Evolutionary conservation across 164 flowering plant genomes (phyloP), one percentile per base, ranked within the genome.

Genomic region (Magnolia officinalis): DNA sequence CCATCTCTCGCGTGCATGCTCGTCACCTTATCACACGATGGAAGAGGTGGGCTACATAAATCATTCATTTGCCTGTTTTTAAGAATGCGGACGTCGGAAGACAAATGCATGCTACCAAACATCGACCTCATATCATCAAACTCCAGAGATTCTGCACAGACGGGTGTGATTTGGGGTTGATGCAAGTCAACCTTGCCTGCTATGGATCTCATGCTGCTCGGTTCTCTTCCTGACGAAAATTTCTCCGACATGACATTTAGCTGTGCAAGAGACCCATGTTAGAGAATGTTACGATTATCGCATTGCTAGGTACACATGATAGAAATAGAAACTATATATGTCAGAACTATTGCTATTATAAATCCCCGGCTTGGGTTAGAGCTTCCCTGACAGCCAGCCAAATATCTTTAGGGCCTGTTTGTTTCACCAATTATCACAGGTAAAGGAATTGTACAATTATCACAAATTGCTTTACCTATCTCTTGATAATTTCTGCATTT

Each of bases 181-280:
- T 77, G 72, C 29, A 75, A 63, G 73, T 76, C 71, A 31, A 71
- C 61, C 75, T 72, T 80, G 50, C 78, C 83, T 37, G 69, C 45
- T 45, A 58, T 21, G 16, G 78, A 21, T 6, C 59, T 69, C 2
- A 52, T 29, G 18, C 20, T 65, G 64, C 79, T 84, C 20, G 63
- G 55, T 63, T 86, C 83, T 71, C 71, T 81, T 70, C 51, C 83
- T 18, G 80, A 45, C 29, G 77, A 70, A 20, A 75, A 73, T 72
- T 83, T 86, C 74, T 83, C 88, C 16, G 89, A 81, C 81, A 84
- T 80, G 2, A 80, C 66, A 67, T 83, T 85, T 52, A 90, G 85
- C 93, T 90, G 89, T 78, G 77, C n/a, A 72, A 70, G 19, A 79
- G 49, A 68, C 3, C 9, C 50, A 55, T 67, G 63, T 68, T 24